Evolutionary conservation across 208 protist genomes (phyloP).

Genomic region (Wallacemonas sp.): DNA sequence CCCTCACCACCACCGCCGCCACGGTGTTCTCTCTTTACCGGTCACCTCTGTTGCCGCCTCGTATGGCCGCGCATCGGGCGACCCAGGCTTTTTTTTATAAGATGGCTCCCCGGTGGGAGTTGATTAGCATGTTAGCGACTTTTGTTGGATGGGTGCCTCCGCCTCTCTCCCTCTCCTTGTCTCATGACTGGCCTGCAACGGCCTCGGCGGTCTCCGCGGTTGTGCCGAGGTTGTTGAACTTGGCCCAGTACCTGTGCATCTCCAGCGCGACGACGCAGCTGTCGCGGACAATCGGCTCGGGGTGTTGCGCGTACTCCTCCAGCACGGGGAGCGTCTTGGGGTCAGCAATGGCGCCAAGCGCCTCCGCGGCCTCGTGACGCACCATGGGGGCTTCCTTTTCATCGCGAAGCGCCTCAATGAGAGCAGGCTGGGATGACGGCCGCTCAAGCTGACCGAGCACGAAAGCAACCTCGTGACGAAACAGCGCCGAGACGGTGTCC

Average conservation of each 20-base stretch:
- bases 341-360: conserved; percentile 95
- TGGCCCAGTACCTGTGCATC: conserved; percentile 86
- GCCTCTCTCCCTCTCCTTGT: not conserved
- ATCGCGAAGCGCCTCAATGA: conserved; percentile 71
- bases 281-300: conserved; percentile 80
- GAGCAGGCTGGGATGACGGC: conserved; percentile 52
- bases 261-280: conserved; percentile 86
- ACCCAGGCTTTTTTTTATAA: too few relatives aligned
- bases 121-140: too few relatives aligned
- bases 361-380: conserved; percentile 97
- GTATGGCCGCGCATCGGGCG: too few relatives aligned
- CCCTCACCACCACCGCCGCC: too few relatives aligned
- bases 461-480: conserved; percentile 98
- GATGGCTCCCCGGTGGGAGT: too few relatives aligned
- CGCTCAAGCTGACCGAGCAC: conserved; percentile 97
- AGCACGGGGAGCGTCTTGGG: conserved; percentile 53
- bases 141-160: conserved; percentile 5
- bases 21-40: too few relatives aligned
- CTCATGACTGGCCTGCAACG: too few relatives aligned
- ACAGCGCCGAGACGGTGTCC: conserved; percentile 87
- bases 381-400: conserved; percentile 95
- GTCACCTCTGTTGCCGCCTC: too few relatives aligned
- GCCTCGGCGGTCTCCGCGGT: not conserved
- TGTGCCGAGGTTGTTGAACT: conserved; percentile 56
- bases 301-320: conserved; percentile 59